Percentiles rank a stretch among this genome's conserved stretches.
phyloP scores from a whole-genome alignment of 2,329 filamentous ascomycete genomes.

The Penicillium sp. region DNA sequence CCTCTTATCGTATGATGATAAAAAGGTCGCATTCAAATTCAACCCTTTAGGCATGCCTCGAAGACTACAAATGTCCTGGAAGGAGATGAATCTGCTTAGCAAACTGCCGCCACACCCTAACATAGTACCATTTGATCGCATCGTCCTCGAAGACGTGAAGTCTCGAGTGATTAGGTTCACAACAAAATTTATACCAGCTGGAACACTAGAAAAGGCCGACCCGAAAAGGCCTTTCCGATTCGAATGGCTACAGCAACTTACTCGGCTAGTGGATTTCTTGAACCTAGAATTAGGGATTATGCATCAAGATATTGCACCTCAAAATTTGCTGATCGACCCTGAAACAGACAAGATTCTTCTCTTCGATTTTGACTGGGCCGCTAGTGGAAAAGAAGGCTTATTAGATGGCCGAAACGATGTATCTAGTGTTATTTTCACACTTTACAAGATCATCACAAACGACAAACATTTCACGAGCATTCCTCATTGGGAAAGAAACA shows the following conservation, averaged over 20 bases:
- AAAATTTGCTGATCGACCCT: conserved; percentile 32
- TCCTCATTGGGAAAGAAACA: conserved; percentile 24
- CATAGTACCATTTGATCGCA: conserved; percentile 28
- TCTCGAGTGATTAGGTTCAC: conserved; percentile 30
- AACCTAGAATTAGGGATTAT: conserved; percentile 30
- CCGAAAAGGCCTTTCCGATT: conserved; percentile 22
- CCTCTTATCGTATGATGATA: conserved; percentile 8
- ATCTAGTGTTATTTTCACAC: conserved; percentile 25
- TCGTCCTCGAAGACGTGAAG: conserved; percentile 28
- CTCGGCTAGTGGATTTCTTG: conserved; percentile 24
- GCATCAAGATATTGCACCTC: conserved; percentile 35
- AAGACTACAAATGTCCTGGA: conserved; percentile 24
- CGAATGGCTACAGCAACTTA: conserved; percentile 28
- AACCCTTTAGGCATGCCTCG: conserved; percentile 12
- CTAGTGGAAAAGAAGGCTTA: conserved; percentile 18
- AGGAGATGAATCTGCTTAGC: conserved; percentile 29
- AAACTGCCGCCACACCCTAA: conserved; percentile 29
- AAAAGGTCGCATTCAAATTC: conserved; percentile 22
- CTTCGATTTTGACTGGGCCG: conserved; percentile 28
- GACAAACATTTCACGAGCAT: conserved; percentile 25
- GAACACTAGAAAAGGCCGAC: conserved; percentile 30
- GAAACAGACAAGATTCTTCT: conserved; percentile 23
- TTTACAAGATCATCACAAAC: conserved; percentile 30
- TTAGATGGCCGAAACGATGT: conserved; percentile 25
- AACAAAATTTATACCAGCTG: conserved; percentile 26